phyloP scores from a whole-genome alignment of 805 yeast genomes.

The Teunomyces cretensis region DNA sequence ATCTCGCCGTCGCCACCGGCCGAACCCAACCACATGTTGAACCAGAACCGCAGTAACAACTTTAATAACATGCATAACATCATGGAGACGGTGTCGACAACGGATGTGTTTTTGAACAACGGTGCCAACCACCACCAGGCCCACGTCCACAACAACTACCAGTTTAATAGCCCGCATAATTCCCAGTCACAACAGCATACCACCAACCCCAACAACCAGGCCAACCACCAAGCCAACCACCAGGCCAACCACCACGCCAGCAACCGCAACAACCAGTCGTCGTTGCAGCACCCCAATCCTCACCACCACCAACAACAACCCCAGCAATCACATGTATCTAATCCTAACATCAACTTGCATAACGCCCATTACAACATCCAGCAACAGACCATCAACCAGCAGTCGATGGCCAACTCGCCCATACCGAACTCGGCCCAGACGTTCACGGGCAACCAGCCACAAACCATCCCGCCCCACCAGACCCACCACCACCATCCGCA shows the following conservation, averaged over 20 bases:
- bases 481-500: slow-evolving; percentile 17
- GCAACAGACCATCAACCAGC: slow-evolving; percentile 19
- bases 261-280: no score
- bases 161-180: slow-evolving; percentile 6
- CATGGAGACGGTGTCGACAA: slow-evolving; percentile 88
- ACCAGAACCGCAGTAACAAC: slow-evolving; percentile 31
- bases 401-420: slow-evolving; percentile 5
- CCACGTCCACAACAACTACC: slow-evolving; percentile 9
- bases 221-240: neutral
- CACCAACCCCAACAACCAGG: neutral
- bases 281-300: no score
- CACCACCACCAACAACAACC: neutral
- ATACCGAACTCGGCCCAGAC: slow-evolving; percentile 9
- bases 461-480: slow-evolving; percentile 9
- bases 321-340: slow-evolving; percentile 6
- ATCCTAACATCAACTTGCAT: slow-evolving; percentile 18
- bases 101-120: slow-evolving; percentile 76
- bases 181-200: slow-evolving; percentile 15
- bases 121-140: slow-evolving; percentile 18
- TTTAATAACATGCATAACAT: slow-evolving; percentile 52
- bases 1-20: slow-evolving; percentile 58
- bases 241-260: slow-evolving; percentile 1
- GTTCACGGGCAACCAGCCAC: slow-evolving; percentile 6
- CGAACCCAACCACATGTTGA: slow-evolving; percentile 30
- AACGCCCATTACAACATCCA: slow-evolving; percentile 21